Evolutionary conservation across 495 filamentous ascomycete species (phyloP).

Genomic region (Trichoderma parareesei): DNA sequence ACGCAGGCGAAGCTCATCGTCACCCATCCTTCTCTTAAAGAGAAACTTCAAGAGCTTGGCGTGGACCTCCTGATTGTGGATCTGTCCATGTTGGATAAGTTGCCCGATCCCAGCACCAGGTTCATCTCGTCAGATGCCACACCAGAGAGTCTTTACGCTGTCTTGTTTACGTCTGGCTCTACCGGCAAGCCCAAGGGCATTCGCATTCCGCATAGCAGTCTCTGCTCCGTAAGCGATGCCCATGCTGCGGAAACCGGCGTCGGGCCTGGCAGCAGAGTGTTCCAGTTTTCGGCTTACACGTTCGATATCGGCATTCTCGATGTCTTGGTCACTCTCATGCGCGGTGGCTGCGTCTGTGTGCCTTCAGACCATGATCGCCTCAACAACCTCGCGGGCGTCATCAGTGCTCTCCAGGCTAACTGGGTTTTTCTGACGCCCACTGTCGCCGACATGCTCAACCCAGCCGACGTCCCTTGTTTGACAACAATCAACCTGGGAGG

Average conservation of each 20-base stretch:
- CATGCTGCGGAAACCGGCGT: slow-evolving; percentile 35
- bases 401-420: slow-evolving; percentile 37
- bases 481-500: background rate
- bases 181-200: slow-evolving; percentile 43
- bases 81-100: background rate
- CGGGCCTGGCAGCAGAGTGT: slow-evolving; percentile 30
- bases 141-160: slow-evolving; percentile 35
- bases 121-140: slow-evolving; percentile 21
- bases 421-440: slow-evolving; percentile 41
- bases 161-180: slow-evolving; percentile 48
- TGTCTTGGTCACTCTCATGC: slow-evolving; percentile 54
- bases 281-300: slow-evolving; percentile 62
- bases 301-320: slow-evolving; percentile 62
- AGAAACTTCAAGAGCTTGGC: background rate
- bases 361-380: slow-evolving; percentile 34
- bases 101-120: background rate
- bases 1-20: slow-evolving; percentile 32
- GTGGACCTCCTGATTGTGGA: background rate
- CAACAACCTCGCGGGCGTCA: slow-evolving; percentile 28
- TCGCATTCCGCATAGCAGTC: background rate
- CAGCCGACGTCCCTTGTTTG: slow-evolving; percentile 18
- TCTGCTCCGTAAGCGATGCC: slow-evolving; percentile 20
- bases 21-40: slow-evolving; percentile 27
- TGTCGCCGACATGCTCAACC: slow-evolving; percentile 34
- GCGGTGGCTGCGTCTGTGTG: slow-evolving; percentile 44